These are phyloP conservation scores for Aspergillus clavatus DNA, from an alignment of 2,329 filamentous ascomycete species.

Conservation along the genomic window DNA sequence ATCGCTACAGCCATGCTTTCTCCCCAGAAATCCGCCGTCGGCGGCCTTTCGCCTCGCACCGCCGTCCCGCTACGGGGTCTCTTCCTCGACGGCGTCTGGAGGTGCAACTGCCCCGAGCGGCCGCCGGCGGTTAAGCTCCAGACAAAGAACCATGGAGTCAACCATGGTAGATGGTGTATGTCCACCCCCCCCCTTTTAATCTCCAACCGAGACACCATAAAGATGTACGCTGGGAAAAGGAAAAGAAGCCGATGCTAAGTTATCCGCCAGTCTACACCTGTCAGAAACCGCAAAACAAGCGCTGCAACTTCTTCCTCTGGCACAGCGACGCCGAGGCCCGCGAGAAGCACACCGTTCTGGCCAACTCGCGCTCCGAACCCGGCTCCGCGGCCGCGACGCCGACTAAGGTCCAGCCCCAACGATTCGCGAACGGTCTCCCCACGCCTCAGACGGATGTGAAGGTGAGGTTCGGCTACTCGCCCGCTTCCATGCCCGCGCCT, in stretches of 20 bases:
- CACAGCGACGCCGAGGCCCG: constrained; percentile 53
- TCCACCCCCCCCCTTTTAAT: neutral
- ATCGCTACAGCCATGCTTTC: constrained; percentile 18
- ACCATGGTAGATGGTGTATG: constrained; percentile 53
- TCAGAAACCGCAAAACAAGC: constrained; percentile 44
- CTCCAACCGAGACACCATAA: too few relatives aligned
- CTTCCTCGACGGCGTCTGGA: constrained; percentile 45
- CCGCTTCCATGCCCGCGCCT: neutral
- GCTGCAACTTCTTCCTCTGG: constrained; percentile 60
- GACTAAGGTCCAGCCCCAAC: constrained; percentile 8
- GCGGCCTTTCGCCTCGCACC: constrained; percentile 16
- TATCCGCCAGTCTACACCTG: constrained; percentile 53
- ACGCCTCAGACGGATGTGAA: constrained; percentile 30
- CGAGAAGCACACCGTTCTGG: constrained; percentile 47
- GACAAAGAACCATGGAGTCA: constrained; percentile 53
- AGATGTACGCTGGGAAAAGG: too few relatives aligned
- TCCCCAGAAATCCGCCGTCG: constrained; percentile 13
- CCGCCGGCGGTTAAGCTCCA: constrained; percentile 52
- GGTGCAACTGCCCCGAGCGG: constrained; percentile 53
- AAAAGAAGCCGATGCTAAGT: too few relatives aligned
- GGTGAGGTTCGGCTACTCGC: neutral
- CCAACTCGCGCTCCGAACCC: constrained; percentile 47
- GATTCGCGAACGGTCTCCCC: constrained; percentile 26
- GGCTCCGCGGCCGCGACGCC: constrained; percentile 21
- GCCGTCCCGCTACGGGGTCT: constrained; percentile 31